phyloP scores from a whole-genome alignment of 2,329 filamentous ascomycete genomes.

The Cytospora schulzeri region DNA sequence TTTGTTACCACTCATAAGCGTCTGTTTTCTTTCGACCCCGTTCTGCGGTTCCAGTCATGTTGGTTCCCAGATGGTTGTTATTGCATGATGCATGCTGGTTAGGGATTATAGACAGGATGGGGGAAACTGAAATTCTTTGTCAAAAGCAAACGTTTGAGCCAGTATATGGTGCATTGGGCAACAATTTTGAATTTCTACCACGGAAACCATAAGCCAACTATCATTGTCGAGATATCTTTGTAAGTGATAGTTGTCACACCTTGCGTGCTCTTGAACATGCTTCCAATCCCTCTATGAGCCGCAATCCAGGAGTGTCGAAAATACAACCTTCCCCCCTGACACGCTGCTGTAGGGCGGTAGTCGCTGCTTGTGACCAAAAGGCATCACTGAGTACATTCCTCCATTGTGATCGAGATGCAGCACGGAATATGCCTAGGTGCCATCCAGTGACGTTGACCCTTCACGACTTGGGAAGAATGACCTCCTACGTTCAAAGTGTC shows the following conservation, averaged over 20 bases:
- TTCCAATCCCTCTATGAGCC: too few relatives aligned
- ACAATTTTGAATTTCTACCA: too few relatives aligned
- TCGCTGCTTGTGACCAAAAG: not conserved
- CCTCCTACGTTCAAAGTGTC: not conserved
- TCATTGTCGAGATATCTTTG: too few relatives aligned
- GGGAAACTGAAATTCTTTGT: too few relatives aligned
- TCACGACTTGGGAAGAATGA: not conserved
- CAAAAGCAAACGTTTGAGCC: too few relatives aligned
- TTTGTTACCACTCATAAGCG: not conserved
- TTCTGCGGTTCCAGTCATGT: not conserved
- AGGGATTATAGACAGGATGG: too few relatives aligned
- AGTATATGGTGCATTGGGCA: too few relatives aligned
- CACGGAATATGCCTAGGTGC: not conserved
- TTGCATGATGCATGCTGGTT: not conserved
- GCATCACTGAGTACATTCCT: not conserved
- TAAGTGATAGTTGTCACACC: too few relatives aligned
- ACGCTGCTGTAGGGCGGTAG: not conserved
- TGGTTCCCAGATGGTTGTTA: not conserved
- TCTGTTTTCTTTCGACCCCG: not conserved
- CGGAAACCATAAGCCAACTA: too few relatives aligned
- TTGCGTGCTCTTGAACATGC: too few relatives aligned
- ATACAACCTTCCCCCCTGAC: not conserved
- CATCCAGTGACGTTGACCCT: not conserved
- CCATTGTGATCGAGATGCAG: not conserved
- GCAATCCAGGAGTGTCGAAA: not conserved